phyloP scores from a whole-genome alignment of 345 rosid species.

The Turritis glabra region DNA sequence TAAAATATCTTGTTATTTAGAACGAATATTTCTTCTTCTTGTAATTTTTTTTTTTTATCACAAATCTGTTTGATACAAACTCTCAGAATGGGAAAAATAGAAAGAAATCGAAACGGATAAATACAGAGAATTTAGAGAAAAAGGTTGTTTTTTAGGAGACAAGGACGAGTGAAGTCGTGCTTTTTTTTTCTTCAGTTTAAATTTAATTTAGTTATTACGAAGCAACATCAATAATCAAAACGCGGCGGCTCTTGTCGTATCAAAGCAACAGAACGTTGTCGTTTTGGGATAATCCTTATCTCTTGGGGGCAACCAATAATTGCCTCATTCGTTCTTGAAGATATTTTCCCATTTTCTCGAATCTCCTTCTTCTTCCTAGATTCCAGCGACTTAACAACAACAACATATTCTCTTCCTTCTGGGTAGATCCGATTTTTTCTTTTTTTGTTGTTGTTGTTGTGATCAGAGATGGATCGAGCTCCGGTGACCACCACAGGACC shows the following conservation, averaged over 20 bases:
- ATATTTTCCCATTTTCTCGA: constrained; percentile 8
- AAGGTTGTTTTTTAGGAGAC: constrained; percentile 19
- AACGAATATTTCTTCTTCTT: no score
- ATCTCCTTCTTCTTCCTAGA: constrained; percentile 27
- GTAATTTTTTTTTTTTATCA: no score
- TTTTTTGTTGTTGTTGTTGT: no score
- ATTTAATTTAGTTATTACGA: background rate
- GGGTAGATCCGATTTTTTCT: background rate
- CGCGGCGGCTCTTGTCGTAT: constrained; percentile 43
- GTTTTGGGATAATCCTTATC: constrained; percentile 34
- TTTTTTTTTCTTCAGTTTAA: background rate
- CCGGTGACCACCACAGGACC: constrained; percentile 51
- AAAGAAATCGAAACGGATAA: constrained; percentile 15
- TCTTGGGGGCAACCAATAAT: constrained; percentile 36
- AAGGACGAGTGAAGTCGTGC: constrained; percentile 29
- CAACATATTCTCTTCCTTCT: background rate
- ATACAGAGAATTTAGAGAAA: background rate
- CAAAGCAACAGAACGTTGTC: constrained; percentile 29
- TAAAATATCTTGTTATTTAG: background rate
- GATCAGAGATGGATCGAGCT: constrained; percentile 47
- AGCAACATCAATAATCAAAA: constrained; percentile 37
- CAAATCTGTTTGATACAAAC: background rate
- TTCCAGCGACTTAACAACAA: constrained; percentile 6
- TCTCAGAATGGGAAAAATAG: background rate
- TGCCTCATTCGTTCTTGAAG: constrained; percentile 21